These are phyloP conservation scores for Pseudogymnoascus sp. DNA, from an alignment of 2,329 filamentous ascomycete genomes.

Conservation along the genomic window DNA sequence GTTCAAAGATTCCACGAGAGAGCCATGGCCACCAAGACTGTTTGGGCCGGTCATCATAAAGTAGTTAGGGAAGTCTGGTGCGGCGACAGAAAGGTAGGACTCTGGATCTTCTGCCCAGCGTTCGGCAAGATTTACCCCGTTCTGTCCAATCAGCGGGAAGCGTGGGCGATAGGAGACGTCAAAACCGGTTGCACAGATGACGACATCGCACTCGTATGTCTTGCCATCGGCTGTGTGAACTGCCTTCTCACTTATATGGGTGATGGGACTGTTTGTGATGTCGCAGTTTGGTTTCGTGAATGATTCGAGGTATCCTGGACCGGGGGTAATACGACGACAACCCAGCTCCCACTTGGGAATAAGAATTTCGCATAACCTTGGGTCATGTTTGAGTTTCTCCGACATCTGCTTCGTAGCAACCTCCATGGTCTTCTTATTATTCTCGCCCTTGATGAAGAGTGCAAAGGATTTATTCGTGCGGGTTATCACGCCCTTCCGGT, in stretches of 20 bases:
- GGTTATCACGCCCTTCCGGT: constrained; percentile 1
- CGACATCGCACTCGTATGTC: constrained; percentile 24
- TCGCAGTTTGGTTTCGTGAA: constrained; percentile 14
- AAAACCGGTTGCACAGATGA: constrained; percentile 32
- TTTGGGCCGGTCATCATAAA: constrained; percentile 25
- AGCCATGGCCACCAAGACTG: constrained; percentile 22
- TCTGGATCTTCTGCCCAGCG: constrained; percentile 19
- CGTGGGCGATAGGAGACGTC: constrained; percentile 25
- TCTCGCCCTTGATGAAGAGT: neutral
- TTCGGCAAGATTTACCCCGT: constrained; percentile 16
- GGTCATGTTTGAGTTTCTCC: constrained; percentile 78
- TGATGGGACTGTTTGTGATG: constrained; percentile 14
- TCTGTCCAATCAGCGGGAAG: constrained; percentile 21
- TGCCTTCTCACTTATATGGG: constrained; percentile 8
- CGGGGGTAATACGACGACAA: constrained; percentile 75
- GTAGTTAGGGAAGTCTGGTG: constrained; percentile 4
- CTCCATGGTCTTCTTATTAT: constrained; percentile 64
- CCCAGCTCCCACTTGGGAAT: constrained; percentile 9
- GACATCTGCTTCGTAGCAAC: constrained; percentile 80
- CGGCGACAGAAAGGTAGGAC: constrained; percentile 22
- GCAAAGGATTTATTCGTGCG: neutral
- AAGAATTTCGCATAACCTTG: neutral
- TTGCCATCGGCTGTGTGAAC: neutral
- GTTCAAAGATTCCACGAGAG: constrained; percentile 23
- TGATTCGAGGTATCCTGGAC: constrained; percentile 47